Conservation (phyloP, 1,139 yeast genomes). For the Magnusiomyces paraingens region DNA sequence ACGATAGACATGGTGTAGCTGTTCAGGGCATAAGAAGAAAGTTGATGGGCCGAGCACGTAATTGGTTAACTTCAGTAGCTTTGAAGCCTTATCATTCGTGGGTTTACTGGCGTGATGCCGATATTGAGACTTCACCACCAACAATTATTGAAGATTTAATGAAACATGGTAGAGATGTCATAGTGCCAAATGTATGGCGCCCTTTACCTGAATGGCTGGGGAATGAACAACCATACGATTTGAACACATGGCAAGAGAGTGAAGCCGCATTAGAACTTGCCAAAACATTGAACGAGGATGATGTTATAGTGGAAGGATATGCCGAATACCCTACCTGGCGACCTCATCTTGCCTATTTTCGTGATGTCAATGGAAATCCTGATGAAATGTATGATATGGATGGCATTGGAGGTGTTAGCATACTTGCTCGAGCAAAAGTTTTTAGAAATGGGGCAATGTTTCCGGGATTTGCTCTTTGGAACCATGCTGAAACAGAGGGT, state of each 20-base stretch:
- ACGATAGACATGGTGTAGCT: conserved; percentile 65
- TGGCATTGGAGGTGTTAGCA: conserved; percentile 90
- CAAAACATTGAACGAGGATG: conserved; percentile 68
- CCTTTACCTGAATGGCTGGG: conserved; percentile 88
- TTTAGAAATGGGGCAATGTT: conserved; percentile 77
- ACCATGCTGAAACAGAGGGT: conserved; percentile 91
- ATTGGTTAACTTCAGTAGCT: conserved; percentile 59
- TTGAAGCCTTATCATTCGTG: conserved; percentile 62
- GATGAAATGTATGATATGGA: conserved; percentile 84
- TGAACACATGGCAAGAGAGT: conserved; percentile 87
- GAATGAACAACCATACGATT: conserved; percentile 83
- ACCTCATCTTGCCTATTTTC: conserved; percentile 78
- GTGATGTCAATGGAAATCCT: conserved; percentile 78
- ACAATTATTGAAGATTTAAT: conserved; percentile 60
- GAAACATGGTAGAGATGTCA: conserved; percentile 58
- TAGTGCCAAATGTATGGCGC: conserved; percentile 89
- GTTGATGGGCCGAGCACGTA: conserved; percentile 66
- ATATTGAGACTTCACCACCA: conserved; percentile 55
- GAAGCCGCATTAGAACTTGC: conserved; percentile 80
- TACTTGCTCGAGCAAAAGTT: conserved; percentile 68
- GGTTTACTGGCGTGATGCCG: conserved; percentile 76
- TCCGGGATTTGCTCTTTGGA: conserved; percentile 83
- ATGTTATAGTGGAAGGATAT: conserved; percentile 87
- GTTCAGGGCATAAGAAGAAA: conserved; percentile 69
- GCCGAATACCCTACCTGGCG: conserved; percentile 92